Base-by-base conservation (phyloP, 1,284 basidiomycete genomes). In the Anthracocystis walkeri region DNA sequence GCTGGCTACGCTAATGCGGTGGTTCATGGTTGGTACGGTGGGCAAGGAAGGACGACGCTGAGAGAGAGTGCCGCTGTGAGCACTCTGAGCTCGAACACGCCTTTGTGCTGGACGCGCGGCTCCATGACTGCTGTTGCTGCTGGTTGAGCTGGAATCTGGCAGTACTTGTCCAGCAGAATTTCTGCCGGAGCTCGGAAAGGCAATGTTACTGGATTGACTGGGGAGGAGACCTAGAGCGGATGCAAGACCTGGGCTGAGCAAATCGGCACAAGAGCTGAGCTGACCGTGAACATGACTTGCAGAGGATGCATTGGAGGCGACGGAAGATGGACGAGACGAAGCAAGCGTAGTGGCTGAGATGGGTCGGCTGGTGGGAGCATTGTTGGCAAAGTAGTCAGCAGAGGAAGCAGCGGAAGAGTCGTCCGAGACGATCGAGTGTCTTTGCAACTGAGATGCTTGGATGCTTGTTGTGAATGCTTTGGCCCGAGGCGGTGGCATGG, bases 191-290 rank as follows among this genome's bases (percentile, higher is more conserved):
- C 55, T 51, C 0, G 63, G 68, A 18, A 71, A 65, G 18, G 58
- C 63, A 2, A 71, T 16, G 46, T 51, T 52, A 50, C 23, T 46
- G 8, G 66, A 14, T 18, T 53, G 57, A 40, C 31, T 54, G 18
- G 66, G 63, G 2, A 69, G 21, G 12, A 80, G 77, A 14, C 78
- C 80, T 18, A 81, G 63, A 2, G 78, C 78, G 4, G 76, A 78
- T 40, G 77, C 80, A 2, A 81, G 65, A 14, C 74, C 66, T 20
- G 80, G 78, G 23, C 75, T 73, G 58, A 78, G 68, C 12, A 81
- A 46, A 29, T 69, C 66, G 23, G 78, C 67, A 41, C 65, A 75
- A 3, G 65, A 59, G 46, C 65, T 68, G 45, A 77, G 64, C 44
- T 79, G 77, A 20, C 64, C 67, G n/a, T 65, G 56, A 35, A 63